phyloP scores from a whole-genome alignment of 441 rosid species.

The Corymbia citriodora region DNA sequence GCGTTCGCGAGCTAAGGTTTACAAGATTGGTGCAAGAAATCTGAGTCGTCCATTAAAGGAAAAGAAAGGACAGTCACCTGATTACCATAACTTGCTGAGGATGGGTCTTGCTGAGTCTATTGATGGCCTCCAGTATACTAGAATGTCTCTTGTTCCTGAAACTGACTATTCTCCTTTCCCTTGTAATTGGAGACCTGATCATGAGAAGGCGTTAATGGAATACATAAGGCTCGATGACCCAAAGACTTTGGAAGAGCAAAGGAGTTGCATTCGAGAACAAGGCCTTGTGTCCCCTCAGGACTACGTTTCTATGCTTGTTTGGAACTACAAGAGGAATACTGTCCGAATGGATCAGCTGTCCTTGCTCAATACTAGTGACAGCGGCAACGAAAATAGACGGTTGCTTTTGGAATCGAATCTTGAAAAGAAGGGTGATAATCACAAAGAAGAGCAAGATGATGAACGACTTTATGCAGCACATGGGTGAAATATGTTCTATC shows the following conservation, averaged over 20 bases:
- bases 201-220: conserved; percentile 76
- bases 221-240: conserved; percentile 71
- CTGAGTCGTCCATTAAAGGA: conserved; percentile 84
- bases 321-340: conserved; percentile 94
- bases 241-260: conserved; percentile 75
- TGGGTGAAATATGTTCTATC: conserved; percentile 30
- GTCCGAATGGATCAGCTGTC: conserved; percentile 64
- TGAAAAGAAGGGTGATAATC: conserved; percentile 22
- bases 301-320: conserved; percentile 84
- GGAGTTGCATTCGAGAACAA: conserved; percentile 50
- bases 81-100: conserved; percentile 72
- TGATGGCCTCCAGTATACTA: conserved; percentile 86
- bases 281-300: conserved; percentile 94
- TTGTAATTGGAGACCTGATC: conserved; percentile 81
- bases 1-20: conserved; percentile 89
- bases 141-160: conserved; percentile 94
- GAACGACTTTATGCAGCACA: conserved; percentile 47
- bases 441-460: conserved; percentile 33
- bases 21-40: conserved; percentile 60
- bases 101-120: conserved; percentile 94
- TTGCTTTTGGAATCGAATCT: conserved; percentile 29
- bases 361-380: conserved; percentile 22
- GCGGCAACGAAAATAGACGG: conserved; percentile 24
- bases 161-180: conserved; percentile 91
- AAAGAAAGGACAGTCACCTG: conserved; percentile 90